Conservation (phyloP, 176 grass and related monocot genomes). For the Phoenix roebelenii region DNA sequence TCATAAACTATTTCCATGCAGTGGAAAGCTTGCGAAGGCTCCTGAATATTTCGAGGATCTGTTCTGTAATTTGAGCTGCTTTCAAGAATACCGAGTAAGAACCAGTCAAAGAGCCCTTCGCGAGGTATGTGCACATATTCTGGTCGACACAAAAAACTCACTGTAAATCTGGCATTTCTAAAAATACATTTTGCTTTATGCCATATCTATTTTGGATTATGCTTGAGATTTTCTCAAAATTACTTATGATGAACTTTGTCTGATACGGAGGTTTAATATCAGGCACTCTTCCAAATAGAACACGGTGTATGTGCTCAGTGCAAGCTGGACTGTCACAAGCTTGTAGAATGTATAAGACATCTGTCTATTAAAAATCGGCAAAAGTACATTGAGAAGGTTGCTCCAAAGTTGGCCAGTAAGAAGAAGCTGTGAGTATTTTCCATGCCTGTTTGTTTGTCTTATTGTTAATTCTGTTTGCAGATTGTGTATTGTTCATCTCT, state of each 20-base stretch:
- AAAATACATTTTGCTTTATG: too few relatives aligned
- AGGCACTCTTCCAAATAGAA: slow-evolving; percentile 91
- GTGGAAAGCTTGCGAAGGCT: slow-evolving; percentile 71
- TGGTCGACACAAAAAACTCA: too few relatives aligned
- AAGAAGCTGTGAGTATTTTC: slow-evolving; percentile 56
- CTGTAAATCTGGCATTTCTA: too few relatives aligned
- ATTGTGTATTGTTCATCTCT: neutral
- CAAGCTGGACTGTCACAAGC: slow-evolving; percentile 72
- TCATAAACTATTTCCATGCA: slow-evolving; percentile 20
- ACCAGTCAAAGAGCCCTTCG: slow-evolving; percentile 62
- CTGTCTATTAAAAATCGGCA: slow-evolving; percentile 36
- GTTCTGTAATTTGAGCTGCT: slow-evolving; percentile 79
- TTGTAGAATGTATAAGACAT: slow-evolving; percentile 68
- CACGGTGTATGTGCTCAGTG: slow-evolving; percentile 60
- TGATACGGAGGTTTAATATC: neutral
- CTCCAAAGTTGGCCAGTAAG: slow-evolving; percentile 76
- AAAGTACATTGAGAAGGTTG: slow-evolving; percentile 62
- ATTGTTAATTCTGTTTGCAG: slow-evolving; percentile 6
- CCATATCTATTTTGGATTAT: too few relatives aligned
- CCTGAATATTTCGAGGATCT: slow-evolving; percentile 98
- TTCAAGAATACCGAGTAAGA: slow-evolving; percentile 63
- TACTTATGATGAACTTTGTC: neutral
- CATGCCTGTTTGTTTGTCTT: neutral
- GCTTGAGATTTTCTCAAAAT: neutral
- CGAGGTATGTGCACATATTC: slow-evolving; percentile 37